These are phyloP conservation scores for Podila epicladia DNA, from an alignment of 192 early-diverging fungal genomes.

Conservation along the genomic window DNA sequence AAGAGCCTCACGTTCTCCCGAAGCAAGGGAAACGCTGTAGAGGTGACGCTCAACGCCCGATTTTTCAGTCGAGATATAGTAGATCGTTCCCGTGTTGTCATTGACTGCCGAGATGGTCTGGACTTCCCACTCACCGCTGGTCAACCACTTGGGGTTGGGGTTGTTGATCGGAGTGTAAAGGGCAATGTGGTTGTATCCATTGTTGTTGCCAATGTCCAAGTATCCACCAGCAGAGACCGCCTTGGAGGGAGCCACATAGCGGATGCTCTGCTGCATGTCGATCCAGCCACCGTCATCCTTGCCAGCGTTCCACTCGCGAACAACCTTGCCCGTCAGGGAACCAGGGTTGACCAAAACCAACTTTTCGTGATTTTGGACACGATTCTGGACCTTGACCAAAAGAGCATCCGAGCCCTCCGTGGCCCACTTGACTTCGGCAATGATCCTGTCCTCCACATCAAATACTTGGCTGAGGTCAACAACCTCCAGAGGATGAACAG, in stretches of 20 bases:
- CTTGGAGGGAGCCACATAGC: conserved; percentile 40
- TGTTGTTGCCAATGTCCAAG: conserved; percentile 70
- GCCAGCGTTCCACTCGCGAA: conserved; percentile 69
- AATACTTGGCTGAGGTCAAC: conserved; percentile 54
- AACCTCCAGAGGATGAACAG: conserved; percentile 24
- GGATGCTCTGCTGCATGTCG: conserved; percentile 65
- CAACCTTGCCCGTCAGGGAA: conserved; percentile 52
- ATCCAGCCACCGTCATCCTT: conserved; percentile 78
- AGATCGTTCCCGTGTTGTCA: conserved; percentile 27
- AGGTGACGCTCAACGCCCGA: conserved; percentile 40
- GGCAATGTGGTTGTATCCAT: conserved; percentile 77
- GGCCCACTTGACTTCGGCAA: conserved; percentile 89
- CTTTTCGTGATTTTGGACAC: conserved; percentile 86
- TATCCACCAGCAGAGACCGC: conserved; percentile 57
- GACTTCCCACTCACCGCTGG: conserved; percentile 79
- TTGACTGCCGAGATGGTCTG: conserved; percentile 58
- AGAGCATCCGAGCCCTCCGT: conserved; percentile 67
- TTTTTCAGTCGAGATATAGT: conserved; percentile 44
- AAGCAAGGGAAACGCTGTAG: conserved; percentile 23
- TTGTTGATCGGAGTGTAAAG: conserved; percentile 64
- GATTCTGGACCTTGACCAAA: conserved; percentile 85
- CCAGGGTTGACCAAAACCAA: conserved; percentile 65
- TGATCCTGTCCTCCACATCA: conserved; percentile 74
- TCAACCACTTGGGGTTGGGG: conserved; percentile 61
- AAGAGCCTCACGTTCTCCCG: conserved; percentile 29